These are phyloP conservation scores for Leonotis leonurus DNA, from an alignment of 257 asterid genomes.

Conservation along the genomic window DNA sequence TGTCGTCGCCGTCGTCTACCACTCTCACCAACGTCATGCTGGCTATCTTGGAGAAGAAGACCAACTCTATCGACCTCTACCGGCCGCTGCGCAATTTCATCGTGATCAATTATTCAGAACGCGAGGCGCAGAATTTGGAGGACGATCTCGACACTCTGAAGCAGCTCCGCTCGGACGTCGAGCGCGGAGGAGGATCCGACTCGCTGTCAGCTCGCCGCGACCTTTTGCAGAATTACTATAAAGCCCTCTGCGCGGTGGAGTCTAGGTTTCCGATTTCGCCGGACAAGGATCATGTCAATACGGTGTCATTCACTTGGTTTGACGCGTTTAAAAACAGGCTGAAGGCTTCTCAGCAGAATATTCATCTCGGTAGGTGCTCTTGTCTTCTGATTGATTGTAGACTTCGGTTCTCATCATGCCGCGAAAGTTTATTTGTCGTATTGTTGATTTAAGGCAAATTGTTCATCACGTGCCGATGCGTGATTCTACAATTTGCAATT, in stretches of 20 bases:
- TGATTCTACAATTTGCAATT: neutral
- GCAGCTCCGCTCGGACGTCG: constrained; percentile 66
- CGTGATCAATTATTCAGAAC: constrained; percentile 74
- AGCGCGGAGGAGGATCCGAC: constrained; percentile 58
- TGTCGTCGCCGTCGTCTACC: constrained; percentile 63
- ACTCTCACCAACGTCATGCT: constrained; percentile 66
- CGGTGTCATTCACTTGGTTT: constrained; percentile 79
- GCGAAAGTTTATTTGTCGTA: neutral
- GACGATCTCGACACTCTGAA: constrained; percentile 77
- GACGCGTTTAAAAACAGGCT: constrained; percentile 79
- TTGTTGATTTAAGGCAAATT: neutral
- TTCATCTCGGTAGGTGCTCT: constrained; percentile 63
- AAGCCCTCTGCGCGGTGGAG: constrained; percentile 92
- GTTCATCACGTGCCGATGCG: neutral
- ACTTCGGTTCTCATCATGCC: neutral
- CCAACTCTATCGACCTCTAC: constrained; percentile 67
- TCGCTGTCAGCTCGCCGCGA: constrained; percentile 83
- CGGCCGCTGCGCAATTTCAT: constrained; percentile 85
- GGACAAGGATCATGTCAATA: constrained; percentile 73
- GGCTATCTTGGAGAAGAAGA: constrained; percentile 83
- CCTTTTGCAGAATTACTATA: constrained; percentile 71
- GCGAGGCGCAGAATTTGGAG: constrained; percentile 81
- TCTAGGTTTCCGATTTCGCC: constrained; percentile 88
- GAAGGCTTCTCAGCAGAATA: constrained; percentile 83
- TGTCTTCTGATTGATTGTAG: constrained; percentile 6